Percentiles rank a stretch among this genome's conserved stretches.
Evolutionary conservation across 2,329 filamentous ascomycete genomes (phyloP).

Genomic region (Dactylella cylindrospora): DNA sequence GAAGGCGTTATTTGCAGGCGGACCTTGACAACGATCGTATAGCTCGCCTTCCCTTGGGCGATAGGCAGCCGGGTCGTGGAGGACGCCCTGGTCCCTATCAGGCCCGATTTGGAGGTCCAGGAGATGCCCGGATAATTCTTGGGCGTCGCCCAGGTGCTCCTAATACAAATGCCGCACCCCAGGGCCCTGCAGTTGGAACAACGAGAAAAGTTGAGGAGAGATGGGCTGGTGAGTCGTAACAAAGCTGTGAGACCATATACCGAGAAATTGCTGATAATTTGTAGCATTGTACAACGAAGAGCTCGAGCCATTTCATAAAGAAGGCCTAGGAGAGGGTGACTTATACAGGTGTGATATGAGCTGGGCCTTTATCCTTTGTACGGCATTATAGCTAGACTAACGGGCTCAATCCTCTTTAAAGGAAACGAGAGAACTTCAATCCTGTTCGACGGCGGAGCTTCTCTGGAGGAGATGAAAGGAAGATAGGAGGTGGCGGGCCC

Average conservation of each 20-base stretch:
- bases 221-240: constrained; percentile 16
- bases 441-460: constrained; percentile 26
- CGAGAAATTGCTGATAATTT: too few species aligned
- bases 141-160: constrained; percentile 17
- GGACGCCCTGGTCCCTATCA: background rate
- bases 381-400: too few species aligned
- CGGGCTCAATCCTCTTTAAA: too few species aligned
- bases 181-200: background rate
- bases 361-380: background rate
- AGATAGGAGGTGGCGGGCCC: too few species aligned
- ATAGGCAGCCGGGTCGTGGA: constrained; percentile 25
- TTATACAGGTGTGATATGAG: constrained; percentile 23
- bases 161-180: background rate
- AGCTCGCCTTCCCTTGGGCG: constrained; percentile 16
- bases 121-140: constrained; percentile 24
- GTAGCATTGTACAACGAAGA: constrained; percentile 20
- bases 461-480: too few species aligned
- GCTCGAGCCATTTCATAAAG: constrained; percentile 4
- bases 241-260: too few species aligned
- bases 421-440: constrained; percentile 19
- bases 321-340: constrained; percentile 30
- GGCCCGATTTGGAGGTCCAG: constrained; percentile 8
- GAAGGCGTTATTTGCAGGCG: constrained; percentile 8
- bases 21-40: constrained; percentile 32
- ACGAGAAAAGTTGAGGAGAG: constrained; percentile 9